Percentiles rank a stretch among this genome's conserved stretches.
Conservation (phyloP, 257 asterid species). For the Solanum bulbocastanum region DNA sequence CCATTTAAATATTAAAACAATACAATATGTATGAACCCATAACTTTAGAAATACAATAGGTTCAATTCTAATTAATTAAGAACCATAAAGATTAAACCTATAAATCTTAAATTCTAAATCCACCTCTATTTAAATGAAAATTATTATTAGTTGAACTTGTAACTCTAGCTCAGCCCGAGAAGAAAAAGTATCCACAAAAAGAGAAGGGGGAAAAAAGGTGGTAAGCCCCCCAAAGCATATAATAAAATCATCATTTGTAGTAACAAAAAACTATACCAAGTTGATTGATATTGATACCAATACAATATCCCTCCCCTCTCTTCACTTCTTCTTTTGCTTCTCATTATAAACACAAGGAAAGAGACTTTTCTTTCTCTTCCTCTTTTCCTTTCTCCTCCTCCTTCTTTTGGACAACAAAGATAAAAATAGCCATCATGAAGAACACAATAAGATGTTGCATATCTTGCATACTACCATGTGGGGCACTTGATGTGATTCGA, state of each 20-base stretch:
- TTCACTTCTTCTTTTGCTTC: neutral
- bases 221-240: conserved; percentile 12
- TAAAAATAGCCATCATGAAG: conserved; percentile 32
- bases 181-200: neutral
- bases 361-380: conserved; percentile 13
- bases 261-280: conserved; percentile 1
- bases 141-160: neutral
- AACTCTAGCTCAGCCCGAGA: neutral
- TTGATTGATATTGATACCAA: conserved; percentile 1
- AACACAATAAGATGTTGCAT: conserved; percentile 83
- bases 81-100: neutral
- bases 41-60: neutral
- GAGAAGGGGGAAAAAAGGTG: neutral
- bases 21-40: neutral
- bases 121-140: neutral
- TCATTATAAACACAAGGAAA: conserved; percentile 7
- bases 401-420: conserved; percentile 5
- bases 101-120: neutral
- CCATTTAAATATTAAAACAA: neutral
- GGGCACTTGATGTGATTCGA: conserved; percentile 85
- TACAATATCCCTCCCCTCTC: neutral
- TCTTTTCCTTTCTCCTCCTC: neutral
- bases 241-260: conserved; percentile 17
- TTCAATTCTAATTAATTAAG: neutral
- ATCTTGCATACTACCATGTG: conserved; percentile 99